Evolutionary conservation across 331 rosid genomes (phyloP).

Genomic region (Cydonia oblonga): DNA sequence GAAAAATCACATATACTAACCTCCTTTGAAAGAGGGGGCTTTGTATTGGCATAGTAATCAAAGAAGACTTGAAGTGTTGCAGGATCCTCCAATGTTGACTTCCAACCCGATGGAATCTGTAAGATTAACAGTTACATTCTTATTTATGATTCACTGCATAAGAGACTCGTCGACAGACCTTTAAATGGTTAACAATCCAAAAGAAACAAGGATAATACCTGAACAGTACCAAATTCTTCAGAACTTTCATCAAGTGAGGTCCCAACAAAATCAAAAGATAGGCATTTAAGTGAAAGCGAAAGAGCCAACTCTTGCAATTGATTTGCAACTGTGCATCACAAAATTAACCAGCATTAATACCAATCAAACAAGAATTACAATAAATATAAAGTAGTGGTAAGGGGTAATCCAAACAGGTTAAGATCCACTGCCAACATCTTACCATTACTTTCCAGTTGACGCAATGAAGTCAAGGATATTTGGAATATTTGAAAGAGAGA

Average conservation of each 20-base stretch:
- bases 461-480: constrained; percentile 82
- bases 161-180: constrained; percentile 5
- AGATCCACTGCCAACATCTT: constrained; percentile 6
- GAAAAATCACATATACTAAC: constrained; percentile 28
- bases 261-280: constrained; percentile 98
- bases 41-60: constrained; percentile 79
- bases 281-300: constrained; percentile 83
- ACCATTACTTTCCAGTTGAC: constrained; percentile 89
- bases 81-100: constrained; percentile 86
- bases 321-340: constrained; percentile 49
- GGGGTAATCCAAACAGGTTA: background rate
- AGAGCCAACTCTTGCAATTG: constrained; percentile 96
- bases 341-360: constrained; percentile 16
- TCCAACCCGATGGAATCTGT: constrained; percentile 96
- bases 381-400: background rate
- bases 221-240: constrained; percentile 97
- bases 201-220: constrained; percentile 39
- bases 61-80: constrained; percentile 80
- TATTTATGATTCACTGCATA: constrained; percentile 11
- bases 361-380: background rate
- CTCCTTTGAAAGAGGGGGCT: constrained; percentile 97
- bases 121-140: constrained; percentile 19
- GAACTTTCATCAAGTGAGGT: constrained; percentile 98
- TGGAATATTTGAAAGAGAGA: constrained; percentile 85
- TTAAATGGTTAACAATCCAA: constrained; percentile 5